Evolutionary conservation across 257 asterid species (phyloP).

Genomic region (Solanum ossicruentum): DNA sequence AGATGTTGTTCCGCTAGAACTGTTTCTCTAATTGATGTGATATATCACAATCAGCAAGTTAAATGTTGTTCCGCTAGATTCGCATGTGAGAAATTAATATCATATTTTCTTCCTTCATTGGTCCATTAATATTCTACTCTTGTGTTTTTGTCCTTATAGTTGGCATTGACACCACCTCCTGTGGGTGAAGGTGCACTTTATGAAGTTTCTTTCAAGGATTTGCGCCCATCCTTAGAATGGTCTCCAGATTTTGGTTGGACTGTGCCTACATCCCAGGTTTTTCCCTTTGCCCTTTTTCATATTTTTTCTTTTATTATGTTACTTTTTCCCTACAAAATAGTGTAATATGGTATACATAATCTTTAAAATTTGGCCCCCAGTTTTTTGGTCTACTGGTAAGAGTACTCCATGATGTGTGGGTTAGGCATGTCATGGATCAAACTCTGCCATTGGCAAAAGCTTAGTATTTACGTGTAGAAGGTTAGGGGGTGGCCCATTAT

Average conservation of each 20-base stretch:
- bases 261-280: slow-evolving; percentile 43
- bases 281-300: background rate
- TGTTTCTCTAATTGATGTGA: background rate
- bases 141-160: slow-evolving; percentile 19
- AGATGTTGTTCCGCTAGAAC: background rate
- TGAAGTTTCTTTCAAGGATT: slow-evolving; percentile 30
- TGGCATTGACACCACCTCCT: slow-evolving; percentile 49
- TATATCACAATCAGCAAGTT: background rate
- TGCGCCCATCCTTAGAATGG: slow-evolving; percentile 89
- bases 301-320: background rate
- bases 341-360: background rate
- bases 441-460: background rate
- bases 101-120: background rate
- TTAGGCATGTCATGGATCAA: background rate
- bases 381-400: background rate
- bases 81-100: background rate
- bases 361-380: background rate
- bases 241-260: slow-evolving; percentile 60
- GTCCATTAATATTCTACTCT: background rate
- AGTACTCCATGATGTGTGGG: background rate
- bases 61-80: background rate
- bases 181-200: slow-evolving; percentile 58
- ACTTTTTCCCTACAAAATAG: background rate
- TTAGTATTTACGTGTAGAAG: background rate
- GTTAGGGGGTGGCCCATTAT: background rate